These are phyloP conservation scores for Claviceps africana DNA, from an alignment of 2,329 filamentous ascomycete species.

Conservation along the genomic window DNA sequence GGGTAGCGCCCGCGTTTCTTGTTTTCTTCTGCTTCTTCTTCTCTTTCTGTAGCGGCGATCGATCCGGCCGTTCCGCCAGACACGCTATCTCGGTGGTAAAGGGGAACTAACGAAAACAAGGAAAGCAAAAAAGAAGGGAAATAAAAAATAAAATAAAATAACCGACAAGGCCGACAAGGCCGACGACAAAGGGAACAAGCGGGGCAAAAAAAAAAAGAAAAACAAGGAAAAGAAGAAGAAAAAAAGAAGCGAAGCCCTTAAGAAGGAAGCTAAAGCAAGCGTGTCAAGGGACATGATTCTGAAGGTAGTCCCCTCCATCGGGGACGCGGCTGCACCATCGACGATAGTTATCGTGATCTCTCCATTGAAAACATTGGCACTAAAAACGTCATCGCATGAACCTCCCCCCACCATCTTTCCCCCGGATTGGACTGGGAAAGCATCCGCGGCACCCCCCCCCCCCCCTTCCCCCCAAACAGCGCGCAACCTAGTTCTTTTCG, in stretches of 20 bases:
- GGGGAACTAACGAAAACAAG: neutral
- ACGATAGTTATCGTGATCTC: constrained; percentile 4
- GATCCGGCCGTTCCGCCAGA: constrained; percentile 5
- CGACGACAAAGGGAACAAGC: too few relatives aligned
- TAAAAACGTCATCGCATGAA: constrained; percentile 6
- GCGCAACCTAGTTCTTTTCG: too few relatives aligned
- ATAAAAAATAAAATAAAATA: too few relatives aligned
- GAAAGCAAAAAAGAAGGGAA: neutral
- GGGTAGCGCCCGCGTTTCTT: neutral
- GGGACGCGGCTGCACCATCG: constrained; percentile 7
- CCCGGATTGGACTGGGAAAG: too few relatives aligned
- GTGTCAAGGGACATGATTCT: neutral
- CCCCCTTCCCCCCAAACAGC: too few relatives aligned
- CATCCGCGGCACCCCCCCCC: too few relatives aligned
- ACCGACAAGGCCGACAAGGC: too few relatives aligned
- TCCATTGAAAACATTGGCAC: constrained; percentile 2
- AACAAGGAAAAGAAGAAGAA: neutral
- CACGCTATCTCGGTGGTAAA: neutral
- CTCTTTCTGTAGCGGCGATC: constrained; percentile 5
- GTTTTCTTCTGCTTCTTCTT: neutral
- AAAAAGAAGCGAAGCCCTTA: neutral
- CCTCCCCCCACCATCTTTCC: neutral
- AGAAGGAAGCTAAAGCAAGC: neutral
- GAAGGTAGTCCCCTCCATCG: neutral
- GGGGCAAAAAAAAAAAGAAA: too few relatives aligned